These are phyloP conservation scores for Citrus australasica DNA, from an alignment of 345 rosid genomes.

Conservation along the genomic window DNA sequence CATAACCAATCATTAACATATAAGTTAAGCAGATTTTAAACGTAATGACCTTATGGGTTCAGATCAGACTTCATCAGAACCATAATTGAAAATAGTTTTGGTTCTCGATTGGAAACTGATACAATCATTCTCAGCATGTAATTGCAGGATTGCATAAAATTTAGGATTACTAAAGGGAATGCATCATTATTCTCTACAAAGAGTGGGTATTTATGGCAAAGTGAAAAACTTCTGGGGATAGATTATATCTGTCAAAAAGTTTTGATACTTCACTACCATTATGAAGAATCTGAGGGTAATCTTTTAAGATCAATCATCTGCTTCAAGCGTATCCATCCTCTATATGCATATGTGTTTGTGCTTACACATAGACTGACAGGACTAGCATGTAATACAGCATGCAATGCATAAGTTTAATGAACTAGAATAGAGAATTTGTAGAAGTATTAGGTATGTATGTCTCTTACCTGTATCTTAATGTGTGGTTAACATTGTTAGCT, in stretches of 20 bases:
- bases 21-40: background rate
- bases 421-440: background rate
- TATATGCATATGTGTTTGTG: background rate
- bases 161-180: background rate
- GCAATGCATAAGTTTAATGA: background rate
- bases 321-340: slow-evolving; percentile 42
- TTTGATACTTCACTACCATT: slow-evolving; percentile 32
- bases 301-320: slow-evolving; percentile 30
- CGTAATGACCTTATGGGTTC: background rate
- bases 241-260: slow-evolving; percentile 26
- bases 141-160: no score
- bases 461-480: slow-evolving; percentile 37
- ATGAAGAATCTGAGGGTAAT: slow-evolving; percentile 15
- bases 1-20: background rate
- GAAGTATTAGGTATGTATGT: background rate
- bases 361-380: background rate
- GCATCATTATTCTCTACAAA: background rate
- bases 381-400: background rate
- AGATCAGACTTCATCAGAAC: background rate
- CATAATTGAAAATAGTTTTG: background rate
- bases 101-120: background rate
- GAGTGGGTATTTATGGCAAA: background rate
- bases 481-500: slow-evolving; percentile 13
- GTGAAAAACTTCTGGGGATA: slow-evolving; percentile 41
- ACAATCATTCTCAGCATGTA: background rate